Evolutionary conservation across 257 asterid genomes (phyloP).

Genomic region (Henckelia pumila): DNA sequence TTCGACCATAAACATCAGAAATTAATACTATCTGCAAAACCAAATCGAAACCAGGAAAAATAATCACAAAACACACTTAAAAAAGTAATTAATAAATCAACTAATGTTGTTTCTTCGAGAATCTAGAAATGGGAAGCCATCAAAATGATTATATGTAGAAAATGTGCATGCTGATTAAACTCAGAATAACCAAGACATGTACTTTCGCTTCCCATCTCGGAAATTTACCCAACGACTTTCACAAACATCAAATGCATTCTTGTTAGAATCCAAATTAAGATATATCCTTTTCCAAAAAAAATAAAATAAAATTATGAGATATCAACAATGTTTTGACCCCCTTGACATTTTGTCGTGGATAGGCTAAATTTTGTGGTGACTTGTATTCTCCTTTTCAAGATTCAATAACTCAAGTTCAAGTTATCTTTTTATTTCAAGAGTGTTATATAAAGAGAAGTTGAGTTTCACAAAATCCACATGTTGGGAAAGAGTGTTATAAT

Average conservation of each 20-base stretch:
- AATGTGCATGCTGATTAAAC: slow-evolving; percentile 14
- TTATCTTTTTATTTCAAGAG: too few relatives aligned
- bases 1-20: slow-evolving; percentile 25
- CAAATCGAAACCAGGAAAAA: slow-evolving; percentile 6
- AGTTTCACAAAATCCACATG: too few relatives aligned
- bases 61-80: slow-evolving; percentile 3
- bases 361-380: background rate
- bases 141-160: slow-evolving; percentile 9
- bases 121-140: background rate
- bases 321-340: background rate
- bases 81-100: background rate
- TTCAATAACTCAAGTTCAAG: too few relatives aligned
- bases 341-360: background rate
- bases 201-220: background rate
- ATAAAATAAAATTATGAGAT: too few relatives aligned
- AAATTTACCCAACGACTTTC: background rate
- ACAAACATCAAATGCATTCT: background rate
- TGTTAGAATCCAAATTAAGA: background rate
- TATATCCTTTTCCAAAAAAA: too few relatives aligned
- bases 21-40: slow-evolving; percentile 11
- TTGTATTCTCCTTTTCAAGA: background rate
- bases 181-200: background rate
- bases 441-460: too few relatives aligned
- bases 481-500: too few relatives aligned
- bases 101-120: background rate